Evolutionary conservation across 2,329 filamentous ascomycete species (phyloP).

Genomic region (Pseudogymnoascus sp.): DNA sequence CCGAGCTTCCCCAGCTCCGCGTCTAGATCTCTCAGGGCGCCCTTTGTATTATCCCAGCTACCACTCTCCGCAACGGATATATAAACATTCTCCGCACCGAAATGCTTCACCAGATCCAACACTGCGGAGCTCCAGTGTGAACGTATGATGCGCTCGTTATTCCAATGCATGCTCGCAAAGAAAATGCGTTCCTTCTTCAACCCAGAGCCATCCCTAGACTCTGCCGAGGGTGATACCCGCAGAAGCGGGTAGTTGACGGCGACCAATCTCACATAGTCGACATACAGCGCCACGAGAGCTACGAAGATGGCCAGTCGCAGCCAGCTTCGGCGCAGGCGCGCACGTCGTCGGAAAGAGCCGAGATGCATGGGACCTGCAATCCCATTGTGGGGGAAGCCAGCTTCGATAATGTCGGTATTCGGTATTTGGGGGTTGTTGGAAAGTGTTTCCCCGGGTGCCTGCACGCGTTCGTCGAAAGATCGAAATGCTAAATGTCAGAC

Average conservation of each 20-base stretch:
- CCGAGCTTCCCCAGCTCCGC: constrained; percentile 41
- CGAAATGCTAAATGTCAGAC: neutral
- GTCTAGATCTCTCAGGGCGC: constrained; percentile 49
- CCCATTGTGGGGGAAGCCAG: constrained; percentile 3
- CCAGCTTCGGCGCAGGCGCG: constrained; percentile 12
- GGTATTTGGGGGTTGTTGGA: neutral
- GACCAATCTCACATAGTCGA: constrained; percentile 12
- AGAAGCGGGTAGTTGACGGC: neutral
- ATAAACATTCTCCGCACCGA: constrained; percentile 58
- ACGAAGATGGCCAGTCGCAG: constrained; percentile 11
- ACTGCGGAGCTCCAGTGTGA: constrained; percentile 56
- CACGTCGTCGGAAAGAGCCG: constrained; percentile 11
- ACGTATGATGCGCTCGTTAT: constrained; percentile 51
- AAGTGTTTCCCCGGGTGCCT: neutral
- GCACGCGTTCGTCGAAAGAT: constrained; percentile 2
- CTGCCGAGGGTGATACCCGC: constrained; percentile 7
- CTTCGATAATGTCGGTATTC: constrained; percentile 3
- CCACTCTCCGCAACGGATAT: constrained; percentile 62
- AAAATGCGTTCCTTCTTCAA: constrained; percentile 41
- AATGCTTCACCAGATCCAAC: constrained; percentile 43
- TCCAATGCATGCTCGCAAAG: constrained; percentile 64
- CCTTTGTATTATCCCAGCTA: constrained; percentile 61
- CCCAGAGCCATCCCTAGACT: constrained; percentile 6
- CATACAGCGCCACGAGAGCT: constrained; percentile 9
- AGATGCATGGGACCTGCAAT: constrained; percentile 11